Evolutionary conservation across 768 basidiomycete species (phyloP), one percentile per base, ranked within the genome.

Genomic region (Suillus paluster): DNA sequence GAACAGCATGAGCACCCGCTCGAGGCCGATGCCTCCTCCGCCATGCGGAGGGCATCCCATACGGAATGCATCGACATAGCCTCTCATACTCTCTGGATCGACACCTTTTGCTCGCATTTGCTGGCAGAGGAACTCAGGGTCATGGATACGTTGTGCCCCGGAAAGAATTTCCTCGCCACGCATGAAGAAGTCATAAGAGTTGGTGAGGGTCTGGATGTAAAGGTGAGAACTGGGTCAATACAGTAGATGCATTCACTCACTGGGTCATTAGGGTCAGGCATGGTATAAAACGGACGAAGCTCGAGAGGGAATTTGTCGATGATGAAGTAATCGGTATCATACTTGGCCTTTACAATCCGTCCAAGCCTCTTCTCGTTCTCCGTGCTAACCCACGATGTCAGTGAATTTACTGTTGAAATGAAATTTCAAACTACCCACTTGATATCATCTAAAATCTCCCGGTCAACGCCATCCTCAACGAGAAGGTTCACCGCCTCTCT

Each of bases 121-220:
- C 78, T 93, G 85, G 57, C 81, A 81, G 64, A 99, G 86, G 58
- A 98, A 79, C 12, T 78, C 77, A 6, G 97, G 86, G 67, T 98
- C 95, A 78, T 99, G 97, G 59, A 99, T 89, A 77, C 97, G 95
- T 75, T 99, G 97, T 30, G 97, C 97, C 17, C 97, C 97, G 4
- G 97, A 98, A 44, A 99, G 83, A 71, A 99, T 99, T 77, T 99
- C 97, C 78, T 99, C 95, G 12, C 97, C 97, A 36, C 97, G 87
- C 97, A 99, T 98, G 85, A 99, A 99, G 80, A 99, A 99, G 79
- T 99, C 97, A 77, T 99, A 99, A 25, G 97, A 99, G 78, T 99
- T 99, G 56, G 97, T 98, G 44, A 97, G 81, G 9, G 86, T 88
- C 91, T 96, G 69, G 23, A 34, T 33, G 52, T 45, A 39, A 21